Conservation (phyloP, 2,329 filamentous ascomycete species). For the Xylariaceae sp. region DNA sequence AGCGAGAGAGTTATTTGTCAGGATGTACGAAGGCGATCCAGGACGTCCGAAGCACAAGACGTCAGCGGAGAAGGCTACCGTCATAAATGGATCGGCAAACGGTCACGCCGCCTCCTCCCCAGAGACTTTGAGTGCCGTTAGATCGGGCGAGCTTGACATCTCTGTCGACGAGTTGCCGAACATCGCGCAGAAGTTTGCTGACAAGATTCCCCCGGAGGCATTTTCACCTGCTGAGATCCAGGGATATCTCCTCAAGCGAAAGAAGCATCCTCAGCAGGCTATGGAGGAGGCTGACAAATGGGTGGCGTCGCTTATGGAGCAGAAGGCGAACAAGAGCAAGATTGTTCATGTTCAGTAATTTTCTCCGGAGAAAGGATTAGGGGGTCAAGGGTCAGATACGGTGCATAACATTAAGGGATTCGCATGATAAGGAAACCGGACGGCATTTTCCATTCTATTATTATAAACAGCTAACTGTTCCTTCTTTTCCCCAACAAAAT, state of each 20-base stretch:
- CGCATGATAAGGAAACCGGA: too few relatives aligned
- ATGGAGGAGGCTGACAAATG: constrained; percentile 50
- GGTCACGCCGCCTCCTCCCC: constrained; percentile 10
- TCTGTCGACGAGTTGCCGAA: constrained; percentile 37
- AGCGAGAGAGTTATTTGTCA: constrained; percentile 54
- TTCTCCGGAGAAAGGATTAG: too few relatives aligned
- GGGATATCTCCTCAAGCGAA: constrained; percentile 60
- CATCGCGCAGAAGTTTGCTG: constrained; percentile 48
- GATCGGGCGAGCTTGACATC: constrained; percentile 31
- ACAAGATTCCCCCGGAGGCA: constrained; percentile 38
- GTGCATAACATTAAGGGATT: too few relatives aligned
- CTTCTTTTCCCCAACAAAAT: too few relatives aligned
- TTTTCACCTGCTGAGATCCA: constrained; percentile 58
- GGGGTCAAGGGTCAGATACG: too few relatives aligned
- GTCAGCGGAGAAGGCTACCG: constrained; percentile 3
- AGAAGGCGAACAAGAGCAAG: constrained; percentile 49
- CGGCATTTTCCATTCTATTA: too few relatives aligned
- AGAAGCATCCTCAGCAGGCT: constrained; percentile 54
- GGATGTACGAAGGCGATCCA: constrained; percentile 54
- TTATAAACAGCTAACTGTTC: too few relatives aligned
- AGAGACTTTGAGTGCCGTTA: constrained; percentile 11
- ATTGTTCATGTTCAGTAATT: constrained; percentile 45
- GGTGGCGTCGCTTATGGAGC: constrained; percentile 48
- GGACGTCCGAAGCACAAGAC: constrained; percentile 8
- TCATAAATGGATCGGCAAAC: constrained; percentile 5